Conservation (phyloP, 345 rosid genomes). For the Citrus mangshanensis region DNA sequence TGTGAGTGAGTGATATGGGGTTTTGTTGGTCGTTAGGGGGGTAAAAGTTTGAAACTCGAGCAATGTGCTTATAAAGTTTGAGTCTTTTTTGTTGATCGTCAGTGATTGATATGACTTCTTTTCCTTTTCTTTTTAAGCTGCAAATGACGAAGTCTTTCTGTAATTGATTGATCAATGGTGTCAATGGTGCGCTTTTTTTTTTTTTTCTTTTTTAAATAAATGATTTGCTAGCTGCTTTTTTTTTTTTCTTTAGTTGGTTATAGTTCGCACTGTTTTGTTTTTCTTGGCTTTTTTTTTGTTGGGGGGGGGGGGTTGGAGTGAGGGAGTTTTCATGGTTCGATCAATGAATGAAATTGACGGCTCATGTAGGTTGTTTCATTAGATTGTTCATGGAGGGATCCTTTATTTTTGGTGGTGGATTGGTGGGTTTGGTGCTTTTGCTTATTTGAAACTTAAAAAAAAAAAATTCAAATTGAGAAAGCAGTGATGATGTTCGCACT, state of each 20-base stretch:
- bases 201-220: not conserved
- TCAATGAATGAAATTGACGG: not conserved
- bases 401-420: not conserved
- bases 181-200: not conserved
- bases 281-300: too few species aligned
- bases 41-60: not conserved
- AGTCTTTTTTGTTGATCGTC: not conserved
- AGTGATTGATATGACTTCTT: not conserved
- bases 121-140: not conserved
- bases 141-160: not conserved
- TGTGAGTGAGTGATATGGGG: slow-evolving; percentile 11
- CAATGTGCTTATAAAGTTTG: slow-evolving; percentile 20
- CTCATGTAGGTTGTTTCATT: not conserved
- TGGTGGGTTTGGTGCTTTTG: not conserved
- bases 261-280: not conserved
- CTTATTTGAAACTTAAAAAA: not conserved
- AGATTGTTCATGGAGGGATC: not conserved
- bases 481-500: not conserved
- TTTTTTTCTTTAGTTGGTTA: not conserved
- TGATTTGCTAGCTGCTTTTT: not conserved
- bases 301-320: accelerated
- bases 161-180: not conserved
- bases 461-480: not conserved
- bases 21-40: not conserved
- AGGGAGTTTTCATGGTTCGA: not conserved